Percentiles rank a stretch among this genome's conserved stretches.
Conservation (phyloP, 2,329 filamentous ascomycete species). For the Beauveria brongniartii region DNA sequence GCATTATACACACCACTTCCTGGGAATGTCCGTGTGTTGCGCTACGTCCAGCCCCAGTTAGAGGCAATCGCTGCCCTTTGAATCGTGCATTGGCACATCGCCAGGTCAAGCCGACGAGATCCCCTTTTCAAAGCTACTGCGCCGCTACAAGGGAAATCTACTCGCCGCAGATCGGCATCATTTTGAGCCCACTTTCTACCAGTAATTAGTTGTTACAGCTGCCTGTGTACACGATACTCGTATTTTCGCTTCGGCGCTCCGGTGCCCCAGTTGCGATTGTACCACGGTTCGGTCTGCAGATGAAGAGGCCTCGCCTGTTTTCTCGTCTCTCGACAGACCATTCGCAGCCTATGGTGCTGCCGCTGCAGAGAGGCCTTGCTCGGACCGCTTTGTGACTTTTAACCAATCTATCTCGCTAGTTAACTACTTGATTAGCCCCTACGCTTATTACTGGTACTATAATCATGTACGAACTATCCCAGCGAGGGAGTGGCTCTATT, state of each 20-base stretch:
- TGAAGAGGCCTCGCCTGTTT: not conserved
- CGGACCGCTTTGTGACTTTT: not conserved
- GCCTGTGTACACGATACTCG: no score
- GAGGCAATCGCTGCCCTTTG: not conserved
- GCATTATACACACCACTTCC: not conserved
- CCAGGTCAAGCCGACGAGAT: not conserved
- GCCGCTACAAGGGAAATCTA: no score
- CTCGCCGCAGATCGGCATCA: no score
- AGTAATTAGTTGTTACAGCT: no score
- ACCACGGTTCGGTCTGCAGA: not conserved
- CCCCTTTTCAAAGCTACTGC: not conserved
- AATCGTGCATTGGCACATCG: not conserved
- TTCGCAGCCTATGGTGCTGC: no score
- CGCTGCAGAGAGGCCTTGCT: not conserved
- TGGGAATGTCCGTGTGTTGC: not conserved
- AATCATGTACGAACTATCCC: constrained; percentile 7
- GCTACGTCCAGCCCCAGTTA: not conserved
- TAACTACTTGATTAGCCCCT: not conserved
- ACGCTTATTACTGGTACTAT: not conserved
- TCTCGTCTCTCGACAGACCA: not conserved
- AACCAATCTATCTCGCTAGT: not conserved
- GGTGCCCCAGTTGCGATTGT: no score
- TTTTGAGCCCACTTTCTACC: no score
- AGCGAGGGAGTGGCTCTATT: constrained; percentile 3
- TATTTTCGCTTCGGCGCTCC: no score